These are phyloP conservation scores for Tulasnella calospora DNA, from an alignment of 768 basidiomycete genomes.

Conservation along the genomic window DNA sequence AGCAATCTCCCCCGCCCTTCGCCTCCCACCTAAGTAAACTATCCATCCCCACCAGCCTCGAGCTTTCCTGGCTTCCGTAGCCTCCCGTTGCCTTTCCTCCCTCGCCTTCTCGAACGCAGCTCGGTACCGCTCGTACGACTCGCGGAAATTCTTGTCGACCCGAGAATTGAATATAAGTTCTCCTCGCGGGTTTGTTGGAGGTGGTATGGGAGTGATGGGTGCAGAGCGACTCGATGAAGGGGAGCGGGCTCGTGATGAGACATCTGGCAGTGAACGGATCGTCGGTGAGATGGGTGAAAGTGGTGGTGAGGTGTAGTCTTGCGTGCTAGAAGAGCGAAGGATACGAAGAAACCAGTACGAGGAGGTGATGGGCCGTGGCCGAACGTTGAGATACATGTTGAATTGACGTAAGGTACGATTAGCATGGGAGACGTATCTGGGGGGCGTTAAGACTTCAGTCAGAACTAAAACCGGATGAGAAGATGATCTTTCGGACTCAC, in stretches of 20 bases:
- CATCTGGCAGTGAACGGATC: conserved; percentile 30
- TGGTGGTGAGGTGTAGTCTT: conserved; percentile 39
- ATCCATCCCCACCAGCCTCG: conserved; percentile 21
- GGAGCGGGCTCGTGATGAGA: background rate
- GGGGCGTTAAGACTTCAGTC: background rate
- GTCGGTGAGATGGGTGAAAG: conserved; percentile 56
- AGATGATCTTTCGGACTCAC: conserved; percentile 45
- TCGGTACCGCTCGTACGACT: conserved; percentile 89
- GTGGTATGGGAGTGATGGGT: conserved; percentile 77
- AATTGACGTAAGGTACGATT: conserved; percentile 86
- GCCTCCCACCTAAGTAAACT: background rate
- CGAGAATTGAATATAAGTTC: conserved; percentile 94
- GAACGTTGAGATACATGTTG: conserved; percentile 96
- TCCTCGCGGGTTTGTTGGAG: conserved; percentile 82
- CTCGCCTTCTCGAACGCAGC: conserved; percentile 76
- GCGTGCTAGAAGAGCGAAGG: background rate
- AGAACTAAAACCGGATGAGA: background rate
- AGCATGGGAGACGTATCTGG: conserved; percentile 92
- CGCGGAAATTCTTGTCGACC: conserved; percentile 75
- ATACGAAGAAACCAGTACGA: conserved; percentile 38
- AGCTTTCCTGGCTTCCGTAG: background rate
- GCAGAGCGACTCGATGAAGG: conserved; percentile 29
- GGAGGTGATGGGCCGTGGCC: conserved; percentile 60
- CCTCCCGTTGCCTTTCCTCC: conserved; percentile 48
- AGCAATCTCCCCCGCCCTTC: background rate